Evolutionary conservation across 495 filamentous ascomycete genomes (phyloP).

Genomic region (Lichina pygmaea): DNA sequence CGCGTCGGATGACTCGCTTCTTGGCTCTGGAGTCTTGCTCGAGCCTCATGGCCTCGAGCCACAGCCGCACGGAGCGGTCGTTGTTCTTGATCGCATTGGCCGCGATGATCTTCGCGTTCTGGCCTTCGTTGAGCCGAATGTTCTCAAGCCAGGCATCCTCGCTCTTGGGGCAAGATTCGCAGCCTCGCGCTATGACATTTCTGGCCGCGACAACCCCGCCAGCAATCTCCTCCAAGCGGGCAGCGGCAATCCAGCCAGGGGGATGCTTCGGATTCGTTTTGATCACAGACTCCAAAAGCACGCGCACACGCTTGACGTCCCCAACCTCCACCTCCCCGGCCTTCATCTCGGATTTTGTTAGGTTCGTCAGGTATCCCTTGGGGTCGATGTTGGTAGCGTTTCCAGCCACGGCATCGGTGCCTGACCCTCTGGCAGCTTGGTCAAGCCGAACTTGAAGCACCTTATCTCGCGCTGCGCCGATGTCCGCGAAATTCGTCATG

Average conservation of each 20-base stretch:
- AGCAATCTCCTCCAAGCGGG: constrained; percentile 75
- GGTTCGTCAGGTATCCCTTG: constrained; percentile 79
- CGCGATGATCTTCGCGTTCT: constrained; percentile 90
- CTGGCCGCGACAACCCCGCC: constrained; percentile 72
- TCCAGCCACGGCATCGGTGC: constrained; percentile 42
- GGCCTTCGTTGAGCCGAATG: constrained; percentile 71
- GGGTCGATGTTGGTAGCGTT: constrained; percentile 83
- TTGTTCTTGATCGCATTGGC: constrained; percentile 80
- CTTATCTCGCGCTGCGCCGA: constrained; percentile 82
- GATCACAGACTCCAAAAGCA: constrained; percentile 77
- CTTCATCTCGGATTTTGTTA: constrained; percentile 50
- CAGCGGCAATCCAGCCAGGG: constrained; percentile 88
- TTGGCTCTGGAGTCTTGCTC: constrained; percentile 55
- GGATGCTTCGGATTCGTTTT: constrained; percentile 86
- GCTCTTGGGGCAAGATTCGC: constrained; percentile 72
- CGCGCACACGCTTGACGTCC: constrained; percentile 87
- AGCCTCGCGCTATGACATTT: constrained; percentile 61
- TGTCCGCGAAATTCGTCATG: constrained; percentile 95
- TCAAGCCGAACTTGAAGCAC: constrained; percentile 78
- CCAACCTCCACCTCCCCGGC: constrained; percentile 65
- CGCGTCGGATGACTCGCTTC: constrained; percentile 73
- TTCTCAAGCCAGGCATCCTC: constrained; percentile 91
- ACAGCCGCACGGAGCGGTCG: constrained; percentile 63
- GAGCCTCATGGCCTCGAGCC: constrained; percentile 85
- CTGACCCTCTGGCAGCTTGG: constrained; percentile 49